Base-by-base conservation (phyloP, 345 rosid genomes). In the Citrus glauca region DNA sequence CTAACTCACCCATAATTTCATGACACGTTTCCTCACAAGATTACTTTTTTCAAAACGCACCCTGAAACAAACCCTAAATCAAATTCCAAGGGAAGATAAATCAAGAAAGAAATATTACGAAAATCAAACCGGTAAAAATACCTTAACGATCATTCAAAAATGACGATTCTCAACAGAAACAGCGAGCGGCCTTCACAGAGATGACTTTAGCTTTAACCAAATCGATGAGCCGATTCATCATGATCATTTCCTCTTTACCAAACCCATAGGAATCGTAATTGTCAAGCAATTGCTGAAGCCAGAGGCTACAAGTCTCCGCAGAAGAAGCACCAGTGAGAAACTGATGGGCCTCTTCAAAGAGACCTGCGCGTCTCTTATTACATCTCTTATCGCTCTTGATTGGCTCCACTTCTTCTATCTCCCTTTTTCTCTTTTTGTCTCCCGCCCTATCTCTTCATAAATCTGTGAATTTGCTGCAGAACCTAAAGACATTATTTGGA, bases 201-300 rank as follows among this genome's bases (percentile, higher is more conserved):
- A 70, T 4, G 5, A 70, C 60, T 22, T 48, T 48, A 59, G 73
- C 24, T 19, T 48, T 70, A 14, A 70, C 73, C 60, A 48, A 48
- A 17, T 70, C 73, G 17, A 70, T 70, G 24, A 48, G 40, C 17
- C 37, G 30, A 48, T 48, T 70, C 59, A 48, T 45, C 73, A 48
- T 70, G 35, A 70, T 48, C 73, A 70, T 45, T 28, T 70, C 73
- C 14, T 70, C 60, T 6, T 70, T 48, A 32, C 73, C 48, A 17
- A 70, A 48, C 9, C 53, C n/a, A 19, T 28, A 48, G 0, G 40
- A 70, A 16, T 16, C 60, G 60, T 70, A 50, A 27, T 70, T 13
- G 14, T 48, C 61, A 48, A 70, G 37, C 59, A 70, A 48, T 16
- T 27, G n/a, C 24, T 17, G 61, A 16, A 70, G 73, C 73, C 73